Conservation (phyloP, 1,139 yeast species). For the Hansenula lynferdii region DNA sequence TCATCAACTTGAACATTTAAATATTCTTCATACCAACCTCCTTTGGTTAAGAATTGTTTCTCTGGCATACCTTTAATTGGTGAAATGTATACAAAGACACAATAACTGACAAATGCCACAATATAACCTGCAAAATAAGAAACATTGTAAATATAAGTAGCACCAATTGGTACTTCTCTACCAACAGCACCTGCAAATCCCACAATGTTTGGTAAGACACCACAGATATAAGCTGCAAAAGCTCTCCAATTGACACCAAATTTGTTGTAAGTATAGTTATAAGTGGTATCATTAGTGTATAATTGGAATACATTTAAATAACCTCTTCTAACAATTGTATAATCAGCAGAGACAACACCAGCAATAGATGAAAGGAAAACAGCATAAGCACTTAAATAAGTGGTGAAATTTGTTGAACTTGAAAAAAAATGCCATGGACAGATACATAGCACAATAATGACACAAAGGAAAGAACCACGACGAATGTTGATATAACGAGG, state of each 20-base stretch:
- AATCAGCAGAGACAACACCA: slow-evolving; percentile 77
- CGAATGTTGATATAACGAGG: slow-evolving; percentile 30
- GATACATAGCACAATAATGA: slow-evolving; percentile 23
- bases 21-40: slow-evolving; percentile 61
- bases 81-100: slow-evolving; percentile 42
- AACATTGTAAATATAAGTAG: slow-evolving; percentile 63
- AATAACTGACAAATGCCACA: slow-evolving; percentile 48
- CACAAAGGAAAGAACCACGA: slow-evolving; percentile 24
- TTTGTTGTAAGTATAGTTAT: slow-evolving; percentile 57
- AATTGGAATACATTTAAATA: slow-evolving; percentile 58
- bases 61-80: slow-evolving; percentile 62
- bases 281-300: slow-evolving; percentile 39
- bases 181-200: slow-evolving; percentile 87
- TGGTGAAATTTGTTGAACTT: slow-evolving; percentile 55
- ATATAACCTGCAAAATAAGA: slow-evolving; percentile 75
- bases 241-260: slow-evolving; percentile 83
- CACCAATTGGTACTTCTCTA: slow-evolving; percentile 70
- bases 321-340: slow-evolving; percentile 74
- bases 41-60: slow-evolving; percentile 40
- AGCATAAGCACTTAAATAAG: slow-evolving; percentile 80
- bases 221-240: slow-evolving; percentile 62
- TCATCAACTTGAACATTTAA: slow-evolving; percentile 57
- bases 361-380: slow-evolving; percentile 85
- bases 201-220: slow-evolving; percentile 76
- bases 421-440: slow-evolving; percentile 34